Evolutionary conservation across 345 rosid genomes (phyloP).

Genomic region (Sonneratia alba): DNA sequence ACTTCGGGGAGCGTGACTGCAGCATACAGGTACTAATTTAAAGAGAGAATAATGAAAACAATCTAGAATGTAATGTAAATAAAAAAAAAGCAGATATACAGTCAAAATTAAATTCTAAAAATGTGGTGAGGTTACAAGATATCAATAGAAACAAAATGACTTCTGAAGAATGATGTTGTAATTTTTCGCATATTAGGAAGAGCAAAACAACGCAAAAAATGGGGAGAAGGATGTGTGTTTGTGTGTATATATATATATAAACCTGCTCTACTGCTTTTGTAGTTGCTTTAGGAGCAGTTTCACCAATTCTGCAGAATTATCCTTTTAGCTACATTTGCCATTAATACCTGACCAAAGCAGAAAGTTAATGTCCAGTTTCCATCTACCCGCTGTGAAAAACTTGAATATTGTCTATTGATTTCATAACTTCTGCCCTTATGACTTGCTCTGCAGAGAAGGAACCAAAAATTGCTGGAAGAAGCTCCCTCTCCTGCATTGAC

Average conservation of each 20-base stretch:
- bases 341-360: background rate
- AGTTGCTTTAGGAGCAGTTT: background rate
- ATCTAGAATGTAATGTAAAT: background rate
- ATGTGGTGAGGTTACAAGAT: background rate
- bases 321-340: too few species aligned
- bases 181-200: background rate
- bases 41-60: background rate
- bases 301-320: background rate
- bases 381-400: background rate
- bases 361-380: background rate
- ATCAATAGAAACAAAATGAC: background rate
- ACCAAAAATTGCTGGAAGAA: constrained; percentile 92
- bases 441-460: constrained; percentile 61
- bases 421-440: constrained; percentile 6
- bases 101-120: background rate
- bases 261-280: background rate
- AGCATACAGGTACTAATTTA: constrained; percentile 77
- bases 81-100: background rate
- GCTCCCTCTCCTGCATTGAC: constrained; percentile 99
- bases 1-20: constrained; percentile 99
- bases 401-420: background rate
- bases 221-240: background rate
- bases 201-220: background rate
- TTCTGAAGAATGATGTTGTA: background rate
- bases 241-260: too few species aligned